Percentiles rank a stretch among this genome's conserved stretches.
These are phyloP conservation scores for Leptomonas pyrrhocoris DNA, from an alignment of 208 protist species.

Conservation along the genomic window DNA sequence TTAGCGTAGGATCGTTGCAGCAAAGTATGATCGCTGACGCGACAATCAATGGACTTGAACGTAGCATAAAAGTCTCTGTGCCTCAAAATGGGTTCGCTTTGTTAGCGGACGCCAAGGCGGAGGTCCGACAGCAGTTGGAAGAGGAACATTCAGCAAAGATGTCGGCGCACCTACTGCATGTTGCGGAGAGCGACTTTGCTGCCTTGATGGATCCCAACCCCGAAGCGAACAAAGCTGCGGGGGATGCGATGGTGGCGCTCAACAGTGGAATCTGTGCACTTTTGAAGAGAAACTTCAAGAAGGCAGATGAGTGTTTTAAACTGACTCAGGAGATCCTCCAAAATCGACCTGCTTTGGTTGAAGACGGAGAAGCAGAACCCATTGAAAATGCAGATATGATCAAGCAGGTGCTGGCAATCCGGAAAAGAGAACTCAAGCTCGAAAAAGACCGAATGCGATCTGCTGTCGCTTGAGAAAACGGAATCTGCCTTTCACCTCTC, in stretches of 20 bases:
- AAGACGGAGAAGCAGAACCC: slow-evolving; percentile 57
- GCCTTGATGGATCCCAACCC: slow-evolving; percentile 37
- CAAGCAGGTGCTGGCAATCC: slow-evolving; percentile 62
- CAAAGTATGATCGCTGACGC: background rate
- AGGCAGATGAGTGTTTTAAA: slow-evolving; percentile 70
- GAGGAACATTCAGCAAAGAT: slow-evolving; percentile 24
- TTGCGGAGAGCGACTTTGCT: slow-evolving; percentile 59
- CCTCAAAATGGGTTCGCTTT: slow-evolving; percentile 1
- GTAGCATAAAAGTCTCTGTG: background rate
- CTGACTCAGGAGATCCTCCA: slow-evolving; percentile 62
- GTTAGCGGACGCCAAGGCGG: slow-evolving; percentile 34
- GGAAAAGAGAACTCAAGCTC: slow-evolving; percentile 46
- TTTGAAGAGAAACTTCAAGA: slow-evolving; percentile 58
- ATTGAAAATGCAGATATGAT: slow-evolving; percentile 66
- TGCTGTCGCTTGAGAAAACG: background rate
- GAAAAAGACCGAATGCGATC: slow-evolving; percentile 34
- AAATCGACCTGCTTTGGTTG: slow-evolving; percentile 57
- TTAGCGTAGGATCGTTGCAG: background rate
- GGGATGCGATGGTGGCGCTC: slow-evolving; percentile 62
- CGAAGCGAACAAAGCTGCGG: slow-evolving; percentile 24
- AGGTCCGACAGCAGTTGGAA: slow-evolving; percentile 43
- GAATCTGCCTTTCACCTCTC: background rate
- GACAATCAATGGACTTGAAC: background rate
- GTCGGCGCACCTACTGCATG: slow-evolving; percentile 1
- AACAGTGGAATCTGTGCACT: slow-evolving; percentile 78